These are phyloP conservation scores for Gonium pectorale DNA, from an alignment of 139 green algal species.

Conservation along the genomic window DNA sequence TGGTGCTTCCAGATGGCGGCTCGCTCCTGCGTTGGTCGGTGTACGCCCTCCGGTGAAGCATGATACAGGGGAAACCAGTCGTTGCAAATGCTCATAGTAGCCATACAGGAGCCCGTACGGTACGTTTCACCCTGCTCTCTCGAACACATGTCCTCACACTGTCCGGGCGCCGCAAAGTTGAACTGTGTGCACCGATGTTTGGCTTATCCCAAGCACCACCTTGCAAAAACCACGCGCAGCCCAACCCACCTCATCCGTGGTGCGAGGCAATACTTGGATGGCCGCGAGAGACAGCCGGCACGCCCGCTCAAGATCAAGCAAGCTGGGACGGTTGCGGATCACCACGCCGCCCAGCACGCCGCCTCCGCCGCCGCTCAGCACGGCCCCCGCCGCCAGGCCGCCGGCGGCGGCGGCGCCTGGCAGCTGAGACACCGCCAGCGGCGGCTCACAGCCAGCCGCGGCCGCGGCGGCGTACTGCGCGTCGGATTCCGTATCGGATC, in stretches of 20 bases:
- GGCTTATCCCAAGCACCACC: too few species aligned
- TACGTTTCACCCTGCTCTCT: too few species aligned
- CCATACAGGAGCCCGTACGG: too few species aligned
- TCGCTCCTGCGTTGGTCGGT: conserved; percentile 40
- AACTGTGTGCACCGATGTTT: too few species aligned
- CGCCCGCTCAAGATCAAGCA: conserved; percentile 35
- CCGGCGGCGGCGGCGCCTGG: conserved; percentile 10
- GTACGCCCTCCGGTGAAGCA: background rate
- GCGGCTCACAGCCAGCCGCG: background rate
- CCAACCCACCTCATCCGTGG: conserved; percentile 18
- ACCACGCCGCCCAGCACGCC: background rate
- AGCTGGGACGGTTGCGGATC: conserved; percentile 3
- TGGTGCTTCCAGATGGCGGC: background rate
- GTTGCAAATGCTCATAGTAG: background rate
- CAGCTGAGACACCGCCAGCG: background rate
- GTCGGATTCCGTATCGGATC: conserved; percentile 19
- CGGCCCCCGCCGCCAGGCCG: conserved; percentile 1
- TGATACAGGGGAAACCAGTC: background rate
- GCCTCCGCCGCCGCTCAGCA: background rate
- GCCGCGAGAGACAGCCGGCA: conserved; percentile 26
- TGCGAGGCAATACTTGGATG: conserved; percentile 3
- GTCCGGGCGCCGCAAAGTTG: background rate
- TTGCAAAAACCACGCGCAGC: background rate
- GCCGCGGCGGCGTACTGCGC: conserved; percentile 29
- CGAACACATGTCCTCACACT: background rate